Percentiles rank a stretch among this genome's conserved stretches.
Conservation (phyloP, 73 alveolate genomes). For the Paramecium sexaurelia region DNA sequence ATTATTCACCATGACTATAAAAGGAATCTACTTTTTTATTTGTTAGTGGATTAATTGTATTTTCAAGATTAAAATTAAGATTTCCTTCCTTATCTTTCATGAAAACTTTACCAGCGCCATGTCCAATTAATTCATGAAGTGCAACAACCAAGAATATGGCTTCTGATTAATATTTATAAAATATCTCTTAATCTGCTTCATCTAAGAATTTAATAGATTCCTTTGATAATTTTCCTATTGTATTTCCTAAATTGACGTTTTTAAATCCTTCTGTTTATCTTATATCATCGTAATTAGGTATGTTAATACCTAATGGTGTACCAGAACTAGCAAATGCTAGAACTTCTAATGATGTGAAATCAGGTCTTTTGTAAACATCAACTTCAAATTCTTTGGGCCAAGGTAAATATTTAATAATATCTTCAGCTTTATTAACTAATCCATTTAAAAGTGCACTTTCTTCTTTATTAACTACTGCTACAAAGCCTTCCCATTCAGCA, state of each 20-base stretch:
- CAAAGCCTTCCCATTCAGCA: slow-evolving; percentile 92
- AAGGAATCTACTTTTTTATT: slow-evolving; percentile 79
- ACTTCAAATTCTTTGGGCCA: slow-evolving; percentile 97
- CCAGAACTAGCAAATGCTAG: slow-evolving; percentile 90
- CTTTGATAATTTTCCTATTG: slow-evolving; percentile 4
- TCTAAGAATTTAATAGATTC: slow-evolving; percentile 74
- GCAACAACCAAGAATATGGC: slow-evolving; percentile 85
- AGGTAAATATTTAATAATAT: slow-evolving; percentile 84
- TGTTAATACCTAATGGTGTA: slow-evolving; percentile 92
- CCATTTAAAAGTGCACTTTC: slow-evolving; percentile 76
- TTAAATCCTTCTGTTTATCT: slow-evolving; percentile 91
- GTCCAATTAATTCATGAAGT: slow-evolving; percentile 95
- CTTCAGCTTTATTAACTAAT: slow-evolving; percentile 83
- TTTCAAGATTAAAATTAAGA: slow-evolving; percentile 76
- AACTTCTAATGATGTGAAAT: slow-evolving; percentile 91
- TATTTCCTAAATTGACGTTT: slow-evolving; percentile 84
- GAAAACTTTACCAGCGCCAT: slow-evolving; percentile 93
- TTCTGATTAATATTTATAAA: slow-evolving; percentile 73
- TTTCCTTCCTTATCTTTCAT: slow-evolving; percentile 79
- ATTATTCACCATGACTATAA: slow-evolving; percentile 87
- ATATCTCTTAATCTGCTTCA: slow-evolving; percentile 78
- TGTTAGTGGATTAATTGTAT: slow-evolving; percentile 86
- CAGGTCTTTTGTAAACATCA: slow-evolving; percentile 80
- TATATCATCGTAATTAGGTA: slow-evolving; percentile 95
- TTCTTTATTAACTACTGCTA: slow-evolving; percentile 92